phyloP scores from a whole-genome alignment of 2,329 filamentous ascomycete genomes.

The Arthrobotrys conoides region DNA sequence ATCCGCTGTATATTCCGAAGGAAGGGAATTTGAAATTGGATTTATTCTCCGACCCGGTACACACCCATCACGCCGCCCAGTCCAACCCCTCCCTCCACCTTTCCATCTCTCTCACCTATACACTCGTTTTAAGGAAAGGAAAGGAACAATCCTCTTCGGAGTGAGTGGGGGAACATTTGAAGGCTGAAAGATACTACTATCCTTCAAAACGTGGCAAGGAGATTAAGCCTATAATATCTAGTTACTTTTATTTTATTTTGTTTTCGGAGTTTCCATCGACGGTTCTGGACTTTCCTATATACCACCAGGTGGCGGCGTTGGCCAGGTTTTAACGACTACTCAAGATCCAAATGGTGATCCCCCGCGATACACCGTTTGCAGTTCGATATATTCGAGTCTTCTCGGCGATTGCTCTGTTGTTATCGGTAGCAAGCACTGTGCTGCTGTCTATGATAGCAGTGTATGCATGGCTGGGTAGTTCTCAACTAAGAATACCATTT shows the following conservation, averaged over 20 bases:
- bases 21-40: constrained; percentile 43
- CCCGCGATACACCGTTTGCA: constrained; percentile 51
- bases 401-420: constrained; percentile 35
- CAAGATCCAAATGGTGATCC: constrained; percentile 56
- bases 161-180: constrained; percentile 24
- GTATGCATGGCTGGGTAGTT: constrained; percentile 44
- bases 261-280: neutral
- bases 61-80: constrained; percentile 34
- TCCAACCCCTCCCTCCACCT: constrained; percentile 22
- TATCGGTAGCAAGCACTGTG: constrained; percentile 45
- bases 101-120: constrained; percentile 17
- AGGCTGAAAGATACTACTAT: constrained; percentile 22
- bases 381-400: constrained; percentile 57
- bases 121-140: constrained; percentile 24
- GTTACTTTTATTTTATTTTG: neutral
- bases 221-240: constrained; percentile 9
- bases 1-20: constrained; percentile 14
- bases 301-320: constrained; percentile 28
- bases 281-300: constrained; percentile 25
- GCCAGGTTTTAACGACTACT: constrained; percentile 31
- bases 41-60: constrained; percentile 43
- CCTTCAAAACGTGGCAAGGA: constrained; percentile 43
- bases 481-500: constrained; percentile 53
- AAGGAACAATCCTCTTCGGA: constrained; percentile 24
- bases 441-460: constrained; percentile 57